Conservation (phyloP, 148 eudicot genomes). For the Suaeda aralocaspica region DNA sequence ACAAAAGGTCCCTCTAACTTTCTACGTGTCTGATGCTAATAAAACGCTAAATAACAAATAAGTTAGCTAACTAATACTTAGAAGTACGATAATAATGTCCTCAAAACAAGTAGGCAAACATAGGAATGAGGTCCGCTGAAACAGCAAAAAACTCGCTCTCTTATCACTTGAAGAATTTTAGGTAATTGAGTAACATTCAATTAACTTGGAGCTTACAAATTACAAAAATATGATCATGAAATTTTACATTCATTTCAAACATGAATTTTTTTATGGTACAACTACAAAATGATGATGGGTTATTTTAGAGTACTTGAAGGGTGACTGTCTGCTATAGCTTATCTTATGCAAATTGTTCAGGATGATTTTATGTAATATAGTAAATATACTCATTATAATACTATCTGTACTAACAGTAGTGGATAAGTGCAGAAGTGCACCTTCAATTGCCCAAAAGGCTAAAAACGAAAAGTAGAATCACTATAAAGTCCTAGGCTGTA, state of each 20-base stretch:
- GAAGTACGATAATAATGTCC: not conserved
- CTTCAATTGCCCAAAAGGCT: not conserved
- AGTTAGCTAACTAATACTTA: not conserved
- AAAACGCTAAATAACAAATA: not conserved
- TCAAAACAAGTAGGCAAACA: not conserved
- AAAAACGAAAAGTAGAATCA: not conserved
- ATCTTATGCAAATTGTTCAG: too few species aligned
- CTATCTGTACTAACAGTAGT: not conserved
- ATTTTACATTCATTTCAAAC: too few species aligned
- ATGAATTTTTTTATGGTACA: too few species aligned
- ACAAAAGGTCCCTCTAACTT: not conserved
- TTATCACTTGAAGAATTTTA: too few species aligned
- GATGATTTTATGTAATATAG: not conserved
- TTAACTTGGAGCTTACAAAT: too few species aligned
- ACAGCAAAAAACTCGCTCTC: too few species aligned
- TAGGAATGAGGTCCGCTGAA: too few species aligned
- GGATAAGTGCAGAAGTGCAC: not conserved
- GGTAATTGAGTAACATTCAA: too few species aligned
- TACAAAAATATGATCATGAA: too few species aligned
- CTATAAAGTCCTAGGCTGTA: not conserved
- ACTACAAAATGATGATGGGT: not conserved
- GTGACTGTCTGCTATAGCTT: not conserved
- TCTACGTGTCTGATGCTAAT: too few species aligned
- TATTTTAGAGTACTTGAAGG: not conserved
- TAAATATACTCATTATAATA: not conserved